Evolutionary conservation across 495 filamentous ascomycete genomes (phyloP), one percentile per base, ranked within the genome.

Genomic region (Penicillium steckii): DNA sequence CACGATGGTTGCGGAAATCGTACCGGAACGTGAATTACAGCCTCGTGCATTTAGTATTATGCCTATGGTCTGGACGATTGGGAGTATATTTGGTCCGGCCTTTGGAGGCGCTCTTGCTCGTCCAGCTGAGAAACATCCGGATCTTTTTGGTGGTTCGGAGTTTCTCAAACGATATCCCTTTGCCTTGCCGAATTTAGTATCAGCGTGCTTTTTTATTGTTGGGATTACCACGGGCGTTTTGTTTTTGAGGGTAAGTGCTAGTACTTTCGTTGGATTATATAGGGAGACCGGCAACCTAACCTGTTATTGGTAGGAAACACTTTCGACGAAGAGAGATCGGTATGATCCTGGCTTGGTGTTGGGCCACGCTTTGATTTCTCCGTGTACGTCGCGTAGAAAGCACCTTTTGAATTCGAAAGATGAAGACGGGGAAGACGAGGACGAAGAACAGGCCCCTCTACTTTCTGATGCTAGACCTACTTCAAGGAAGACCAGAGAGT

Each of bases 101-200:
- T 86, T 97, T 59, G 93, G 93, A 21, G 93, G 93, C 2, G 83
- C 86, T 32, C 82, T 97, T 47, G 87, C 90, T 7, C 83, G 87
- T 46, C 93, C 93, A 2, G 82, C 84, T 1, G 71, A 76, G 33
- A 83, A 87, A 37, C 80, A 89, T 59, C 88, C 89, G 3, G 70
- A 68, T 10, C 46, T 88, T 13, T 94, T 93, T 65, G 84, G 85
- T 7, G 64, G 80, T 18, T 83, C 75, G 21, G 75, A 69, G 37
- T 87, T 91, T 54, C 77, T 96, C 40, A 78, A 82, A 52, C 76
- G 72, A 37, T 95, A 82, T 65, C 93, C 92, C 0, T 97, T 93
- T 68, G 74, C 80, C 5, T 69, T 95, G 50, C 93, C 93, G 4
- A 96, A 96, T 65, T 38, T 97, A 19, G 74, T 90, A n/a, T 78